phyloP scores from a whole-genome alignment of 768 basidiomycete genomes.

The Podaxis sp. region DNA sequence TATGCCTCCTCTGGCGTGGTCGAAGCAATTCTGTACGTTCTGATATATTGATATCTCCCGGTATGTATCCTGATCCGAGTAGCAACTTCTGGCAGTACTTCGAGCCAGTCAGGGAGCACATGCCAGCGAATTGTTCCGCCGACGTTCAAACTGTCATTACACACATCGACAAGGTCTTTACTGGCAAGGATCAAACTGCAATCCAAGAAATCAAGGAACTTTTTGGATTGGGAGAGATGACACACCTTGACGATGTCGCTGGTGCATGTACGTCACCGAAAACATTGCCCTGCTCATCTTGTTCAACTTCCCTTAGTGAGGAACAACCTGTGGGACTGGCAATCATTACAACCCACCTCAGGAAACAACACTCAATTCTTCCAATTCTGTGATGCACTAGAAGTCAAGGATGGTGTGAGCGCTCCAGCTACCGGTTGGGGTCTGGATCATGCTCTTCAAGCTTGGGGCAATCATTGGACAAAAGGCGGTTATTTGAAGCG shows the following conservation, averaged over 20 bases:
- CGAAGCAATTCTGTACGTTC: constrained; percentile 52
- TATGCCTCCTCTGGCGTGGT: constrained; percentile 70
- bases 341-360: constrained; percentile 50
- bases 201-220: constrained; percentile 54
- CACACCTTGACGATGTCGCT: constrained; percentile 68
- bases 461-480: constrained; percentile 64
- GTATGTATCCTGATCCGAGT: constrained; percentile 5
- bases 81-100: constrained; percentile 73
- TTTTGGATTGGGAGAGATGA: constrained; percentile 58
- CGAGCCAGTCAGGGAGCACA: constrained; percentile 65
- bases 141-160: constrained; percentile 66
- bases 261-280: constrained; percentile 42
- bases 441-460: constrained; percentile 53
- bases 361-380: constrained; percentile 51
- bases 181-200: constrained; percentile 39
- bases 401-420: constrained; percentile 55
- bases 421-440: constrained; percentile 61
- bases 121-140: constrained; percentile 73
- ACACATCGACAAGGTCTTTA: constrained; percentile 60
- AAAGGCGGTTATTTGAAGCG: constrained; percentile 39
- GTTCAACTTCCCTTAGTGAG: constrained; percentile 45
- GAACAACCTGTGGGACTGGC: constrained; percentile 71
- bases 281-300: constrained; percentile 30
- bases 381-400: constrained; percentile 66
- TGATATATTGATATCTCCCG: neutral